These are phyloP conservation scores for Acanthochlamys bracteata DNA, from an alignment of 106 monocot species.

Conservation along the genomic window DNA sequence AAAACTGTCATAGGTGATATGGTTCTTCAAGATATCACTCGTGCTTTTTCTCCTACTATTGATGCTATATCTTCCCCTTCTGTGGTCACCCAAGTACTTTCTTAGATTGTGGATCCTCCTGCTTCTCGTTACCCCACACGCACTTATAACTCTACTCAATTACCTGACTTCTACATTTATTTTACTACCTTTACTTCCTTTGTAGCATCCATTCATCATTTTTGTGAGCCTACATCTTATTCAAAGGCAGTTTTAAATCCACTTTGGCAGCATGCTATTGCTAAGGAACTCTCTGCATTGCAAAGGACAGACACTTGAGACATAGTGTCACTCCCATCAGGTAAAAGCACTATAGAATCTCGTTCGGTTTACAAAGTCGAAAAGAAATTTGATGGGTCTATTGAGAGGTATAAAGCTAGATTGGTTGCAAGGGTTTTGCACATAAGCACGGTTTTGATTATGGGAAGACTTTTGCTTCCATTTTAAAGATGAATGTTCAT, in stretches of 20 bases:
- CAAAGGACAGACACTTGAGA: not conserved
- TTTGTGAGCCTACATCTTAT: not conserved
- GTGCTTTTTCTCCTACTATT: too few relatives aligned
- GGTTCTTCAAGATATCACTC: too few relatives aligned
- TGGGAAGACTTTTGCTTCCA: not conserved
- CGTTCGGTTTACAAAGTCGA: not conserved
- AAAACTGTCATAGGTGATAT: too few relatives aligned
- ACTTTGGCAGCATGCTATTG: not conserved
- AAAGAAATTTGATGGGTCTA: not conserved
- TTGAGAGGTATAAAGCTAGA: not conserved
- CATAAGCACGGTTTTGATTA: not conserved
- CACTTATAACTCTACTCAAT: too few relatives aligned
- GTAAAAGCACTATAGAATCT: not conserved
- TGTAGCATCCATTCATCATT: too few relatives aligned
- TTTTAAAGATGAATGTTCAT: not conserved
- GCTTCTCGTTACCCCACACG: too few relatives aligned
- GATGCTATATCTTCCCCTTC: too few relatives aligned
- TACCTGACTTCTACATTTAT: too few relatives aligned
- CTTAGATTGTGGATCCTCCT: too few relatives aligned
- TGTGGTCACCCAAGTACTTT: too few relatives aligned
- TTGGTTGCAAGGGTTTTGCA: not conserved
- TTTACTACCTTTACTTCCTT: too few relatives aligned
- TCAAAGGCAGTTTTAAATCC: too few relatives aligned
- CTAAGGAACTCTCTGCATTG: not conserved
- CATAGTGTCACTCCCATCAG: not conserved